Base-by-base conservation (phyloP, 2,329 filamentous ascomycete genomes). In the Davidsoniella eucalypti region DNA sequence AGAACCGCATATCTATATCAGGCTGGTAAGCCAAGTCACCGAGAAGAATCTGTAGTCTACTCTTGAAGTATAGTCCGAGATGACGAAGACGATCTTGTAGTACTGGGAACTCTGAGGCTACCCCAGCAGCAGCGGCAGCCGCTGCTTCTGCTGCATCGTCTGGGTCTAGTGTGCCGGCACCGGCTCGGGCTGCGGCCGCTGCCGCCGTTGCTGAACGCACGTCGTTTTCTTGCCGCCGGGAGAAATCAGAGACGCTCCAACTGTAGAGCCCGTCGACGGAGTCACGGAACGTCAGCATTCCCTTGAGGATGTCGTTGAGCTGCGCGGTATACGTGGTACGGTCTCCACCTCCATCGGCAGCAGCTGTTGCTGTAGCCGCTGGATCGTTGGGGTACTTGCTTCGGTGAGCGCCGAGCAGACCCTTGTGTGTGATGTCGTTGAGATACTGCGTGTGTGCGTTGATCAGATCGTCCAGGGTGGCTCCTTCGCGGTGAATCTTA, bases 231-330 rank as follows among this genome's bases (percentile, higher is more conserved):
- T 96, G 90, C n/a, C 86, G 77, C 45, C 80, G 78, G 1, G 87
- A 94, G 64, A 94, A 98, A 64, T 96, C 90, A 0, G 88, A 87
- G 6, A 96, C 87, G 48, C 84, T 88, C 75, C 88, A 95, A 50
- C 84, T 87, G 69, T 96, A 98, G 6, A 98, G 73, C 0, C 87
- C 86, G 60, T 98, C 92, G 37, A 98, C 87, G 12, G 81, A 84
- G 63, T 95, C 90, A 58, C 90, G 86, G 65, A 95, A 98, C 38
- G 78, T 76, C 38, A 98, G 80, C 88, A 98, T 98, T 52, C 83
- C 80, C 59, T 92, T 88, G 44, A 98, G 73, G 21, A 98, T 81
- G 60, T 95, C 87, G 62, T 93, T 85, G 1, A 98, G 75, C 64
- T 98, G 92, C 43, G 81, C 75, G 56, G 94, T 85, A 66, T 96